Percentiles rank a stretch among this genome's conserved stretches.
Evolutionary conservation across 805 yeast species (phyloP).

Genomic region (Kuraishia ogatae): DNA sequence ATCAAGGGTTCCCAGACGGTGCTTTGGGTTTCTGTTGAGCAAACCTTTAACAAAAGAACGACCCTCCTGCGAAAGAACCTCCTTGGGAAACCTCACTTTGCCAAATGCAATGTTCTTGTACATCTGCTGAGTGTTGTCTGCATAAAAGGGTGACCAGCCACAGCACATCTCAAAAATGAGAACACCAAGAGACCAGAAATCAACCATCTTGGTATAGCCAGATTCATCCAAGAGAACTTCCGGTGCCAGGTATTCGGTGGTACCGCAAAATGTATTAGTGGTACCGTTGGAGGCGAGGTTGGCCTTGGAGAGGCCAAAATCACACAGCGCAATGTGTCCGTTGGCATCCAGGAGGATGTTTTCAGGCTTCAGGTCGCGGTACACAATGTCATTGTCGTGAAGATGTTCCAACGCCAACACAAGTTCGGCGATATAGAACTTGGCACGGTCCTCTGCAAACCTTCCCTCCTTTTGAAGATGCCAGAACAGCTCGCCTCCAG

Average conservation of each 20-base stretch:
- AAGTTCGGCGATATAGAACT: constrained; percentile 93
- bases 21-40: constrained; percentile 91
- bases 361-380: constrained; percentile 95
- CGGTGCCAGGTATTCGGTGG: constrained; percentile 96
- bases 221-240: constrained; percentile 91
- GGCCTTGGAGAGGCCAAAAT: constrained; percentile 94
- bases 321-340: constrained; percentile 96
- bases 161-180: constrained; percentile 98
- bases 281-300: constrained; percentile 80
- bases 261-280: constrained; percentile 96
- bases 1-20: constrained; percentile 82
- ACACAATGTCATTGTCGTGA: constrained; percentile 92
- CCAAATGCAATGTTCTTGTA: constrained; percentile 98
- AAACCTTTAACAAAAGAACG: constrained; percentile 93
- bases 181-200: constrained; percentile 97
- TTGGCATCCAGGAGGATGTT: constrained; percentile 91
- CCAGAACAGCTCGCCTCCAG: constrained; percentile 96
- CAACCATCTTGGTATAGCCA: constrained; percentile 98
- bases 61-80: constrained; percentile 87
- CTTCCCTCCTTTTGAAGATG: constrained; percentile 96
- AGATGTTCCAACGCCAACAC: constrained; percentile 89
- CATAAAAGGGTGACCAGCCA: constrained; percentile 99
- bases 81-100: constrained; percentile 94
- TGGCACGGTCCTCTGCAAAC: constrained; percentile 88
- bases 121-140: constrained; percentile 97